Evolutionary conservation across 225 moss, liverwort and hornwort genomes (phyloP), one percentile per base, ranked within the genome.

Genomic region (Lunularia cruciata): DNA sequence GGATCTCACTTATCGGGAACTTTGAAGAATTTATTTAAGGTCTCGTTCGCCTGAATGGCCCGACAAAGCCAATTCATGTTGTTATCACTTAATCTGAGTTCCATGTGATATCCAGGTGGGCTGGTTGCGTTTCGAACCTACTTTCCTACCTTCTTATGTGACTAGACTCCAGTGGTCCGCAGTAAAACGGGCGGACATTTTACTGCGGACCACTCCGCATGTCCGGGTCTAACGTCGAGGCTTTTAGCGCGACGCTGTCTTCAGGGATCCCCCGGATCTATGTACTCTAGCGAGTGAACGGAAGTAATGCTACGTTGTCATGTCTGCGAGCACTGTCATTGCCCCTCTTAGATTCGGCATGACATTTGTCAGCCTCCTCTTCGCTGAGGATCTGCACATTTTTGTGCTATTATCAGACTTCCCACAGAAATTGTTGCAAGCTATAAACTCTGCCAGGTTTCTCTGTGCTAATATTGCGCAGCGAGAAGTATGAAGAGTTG

Each of bases 401-500:
- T 26, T 14, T 61, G 60, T 61, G 61, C 39, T 40, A 13, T 14
- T 8, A 12, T 39, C 22, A 8, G 31, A 25, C 79, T 83, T 83
- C 83, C 79, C 18, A 83, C 23, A 83, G 6, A 20, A 79, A 66
- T 33, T 63, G 68, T 65, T 0, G 0, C 1, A 0, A 25, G 55
- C 52, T 5, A 73, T 47, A 53, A 77, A 79, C 79, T 83, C 78
- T 83, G 79, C 79, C 83, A 83, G 83, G 83, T 79, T 83, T 83
- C 83, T 79, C 76, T 83, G 83, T 63, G 76, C 79, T 79, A 56
- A 62, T 70, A 83, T 67, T 83, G 79, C 79, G 10, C 76, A 79
- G 76, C 62, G 83, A 79, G 79, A 73, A 79, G 76, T 83, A 83
- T 83, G 83, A 77, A 74, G 78, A 83, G 79, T 73, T 76, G 79